These are phyloP conservation scores for Pleurotus tuoliensis DNA, from an alignment of 768 basidiomycete species.

Conservation along the genomic window DNA sequence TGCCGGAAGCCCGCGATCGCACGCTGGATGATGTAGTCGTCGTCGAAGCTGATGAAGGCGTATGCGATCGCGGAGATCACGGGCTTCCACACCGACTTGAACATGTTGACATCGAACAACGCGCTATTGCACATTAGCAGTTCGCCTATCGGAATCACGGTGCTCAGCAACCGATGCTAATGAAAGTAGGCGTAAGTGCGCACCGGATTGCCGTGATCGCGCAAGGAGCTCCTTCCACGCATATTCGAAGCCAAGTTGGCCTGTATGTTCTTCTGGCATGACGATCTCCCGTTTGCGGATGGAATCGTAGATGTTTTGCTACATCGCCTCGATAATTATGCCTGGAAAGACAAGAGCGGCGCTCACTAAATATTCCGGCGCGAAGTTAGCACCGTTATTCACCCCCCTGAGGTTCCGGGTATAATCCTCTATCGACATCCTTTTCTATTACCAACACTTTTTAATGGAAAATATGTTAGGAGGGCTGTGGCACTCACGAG, in stretches of 20 bases:
- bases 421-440: conserved; percentile 96
- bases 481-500: conserved; percentile 44
- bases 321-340: neutral
- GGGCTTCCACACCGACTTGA: conserved; percentile 89
- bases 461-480: neutral
- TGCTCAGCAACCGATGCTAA: too few species aligned
- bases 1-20: conserved; percentile 96
- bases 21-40: conserved; percentile 94
- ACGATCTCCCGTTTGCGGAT: conserved; percentile 93
- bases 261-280: conserved; percentile 96
- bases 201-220: conserved; percentile 78
- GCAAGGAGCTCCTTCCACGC: conserved; percentile 95
- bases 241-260: conserved; percentile 95
- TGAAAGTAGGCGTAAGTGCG: conserved; percentile 9
- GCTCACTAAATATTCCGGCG: conserved; percentile 75
- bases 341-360: neutral
- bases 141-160: conserved; percentile 35
- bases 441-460: conserved; percentile 55
- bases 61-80: conserved; percentile 92
- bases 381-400: conserved; percentile 82
- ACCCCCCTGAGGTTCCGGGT: conserved; percentile 88
- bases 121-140: conserved; percentile 77
- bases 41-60: conserved; percentile 94
- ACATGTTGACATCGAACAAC: conserved; percentile 88
- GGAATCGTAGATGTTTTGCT: conserved; percentile 91